Conservation (phyloP, 495 filamentous ascomycete species). For the Emericellopsis terricola region DNA sequence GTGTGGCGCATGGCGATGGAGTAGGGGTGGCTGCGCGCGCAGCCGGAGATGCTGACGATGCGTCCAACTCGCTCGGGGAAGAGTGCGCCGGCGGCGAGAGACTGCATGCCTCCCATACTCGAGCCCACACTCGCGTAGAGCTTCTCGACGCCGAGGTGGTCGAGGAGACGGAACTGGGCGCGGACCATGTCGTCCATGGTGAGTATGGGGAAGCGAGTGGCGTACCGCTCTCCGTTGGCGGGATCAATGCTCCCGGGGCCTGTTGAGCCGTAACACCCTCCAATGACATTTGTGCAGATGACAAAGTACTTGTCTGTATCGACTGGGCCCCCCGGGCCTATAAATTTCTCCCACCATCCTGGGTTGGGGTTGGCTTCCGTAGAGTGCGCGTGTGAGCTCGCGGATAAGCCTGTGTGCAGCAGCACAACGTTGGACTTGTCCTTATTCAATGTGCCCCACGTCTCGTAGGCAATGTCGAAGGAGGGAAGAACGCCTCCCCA, state of each 20-base stretch:
- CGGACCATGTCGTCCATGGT: conserved; percentile 97
- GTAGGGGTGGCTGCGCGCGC: conserved; percentile 89
- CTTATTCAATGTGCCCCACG: conserved; percentile 72
- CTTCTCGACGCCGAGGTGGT: conserved; percentile 57
- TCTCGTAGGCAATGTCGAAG: conserved; percentile 84
- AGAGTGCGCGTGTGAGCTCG: conserved; percentile 89
- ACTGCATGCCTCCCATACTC: conserved; percentile 99
- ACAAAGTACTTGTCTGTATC: conserved; percentile 86
- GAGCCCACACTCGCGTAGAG: conserved; percentile 87
- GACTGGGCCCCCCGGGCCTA: conserved; percentile 69
- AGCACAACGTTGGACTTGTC: conserved; percentile 82
- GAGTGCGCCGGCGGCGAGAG: conserved; percentile 72
- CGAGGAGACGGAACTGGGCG: conserved; percentile 82
- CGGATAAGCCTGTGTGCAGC: conserved; percentile 84
- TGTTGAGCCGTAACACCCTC: conserved; percentile 91
- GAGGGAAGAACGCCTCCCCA: conserved; percentile 80
- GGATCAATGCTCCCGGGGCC: conserved; percentile 82
- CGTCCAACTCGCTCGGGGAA: conserved; percentile 66
- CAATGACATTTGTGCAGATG: conserved; percentile 93
- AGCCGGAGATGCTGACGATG: conserved; percentile 83
- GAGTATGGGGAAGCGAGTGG: conserved; percentile 89
- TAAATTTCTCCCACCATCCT: conserved; percentile 99
- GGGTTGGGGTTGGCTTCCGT: conserved; percentile 69
- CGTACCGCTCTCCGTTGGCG: conserved; percentile 72
- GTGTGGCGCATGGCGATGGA: conserved; percentile 99